phyloP scores from a whole-genome alignment of 495 filamentous ascomycete genomes.

The Hypoxylon rickii region DNA sequence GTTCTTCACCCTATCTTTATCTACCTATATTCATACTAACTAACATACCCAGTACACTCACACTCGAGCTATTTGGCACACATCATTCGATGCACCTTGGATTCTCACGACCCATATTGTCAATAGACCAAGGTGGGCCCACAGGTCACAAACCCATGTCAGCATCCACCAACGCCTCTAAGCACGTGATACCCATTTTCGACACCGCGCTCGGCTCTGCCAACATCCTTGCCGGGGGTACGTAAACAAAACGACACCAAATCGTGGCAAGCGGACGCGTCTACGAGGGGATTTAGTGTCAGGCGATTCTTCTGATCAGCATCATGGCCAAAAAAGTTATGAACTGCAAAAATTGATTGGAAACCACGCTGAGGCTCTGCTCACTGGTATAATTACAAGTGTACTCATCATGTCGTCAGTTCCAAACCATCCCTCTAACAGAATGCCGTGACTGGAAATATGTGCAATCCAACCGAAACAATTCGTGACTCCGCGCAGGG shows the following conservation, averaged over 20 bases:
- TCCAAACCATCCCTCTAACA: conserved; percentile 19
- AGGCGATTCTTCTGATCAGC: neutral
- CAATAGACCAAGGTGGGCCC: no score
- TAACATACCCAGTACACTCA: no score
- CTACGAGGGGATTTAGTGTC: neutral
- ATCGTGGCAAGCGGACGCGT: conserved; percentile 24
- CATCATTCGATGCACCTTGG: no score
- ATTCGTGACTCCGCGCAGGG: conserved; percentile 19
- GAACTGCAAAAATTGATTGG: conserved; percentile 10
- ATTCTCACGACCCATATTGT: no score
- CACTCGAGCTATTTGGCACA: no score
- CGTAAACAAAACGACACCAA: conserved; percentile 32
- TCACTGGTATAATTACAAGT: conserved; percentile 45
- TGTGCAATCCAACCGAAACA: conserved; percentile 38
- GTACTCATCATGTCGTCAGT: conserved; percentile 43
- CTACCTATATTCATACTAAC: no score
- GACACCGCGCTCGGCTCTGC: conserved; percentile 22
- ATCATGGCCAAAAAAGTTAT: neutral
- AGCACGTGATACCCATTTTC: conserved; percentile 35
- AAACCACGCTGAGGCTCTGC: conserved; percentile 25
- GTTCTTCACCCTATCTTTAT: no score
- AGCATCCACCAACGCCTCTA: no score
- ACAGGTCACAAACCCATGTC: no score
- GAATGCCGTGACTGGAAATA: conserved; percentile 31
- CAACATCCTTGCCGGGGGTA: conserved; percentile 21